Base-by-base conservation (phyloP, 2,329 filamentous ascomycete species). In the Acarospora socialis region DNA sequence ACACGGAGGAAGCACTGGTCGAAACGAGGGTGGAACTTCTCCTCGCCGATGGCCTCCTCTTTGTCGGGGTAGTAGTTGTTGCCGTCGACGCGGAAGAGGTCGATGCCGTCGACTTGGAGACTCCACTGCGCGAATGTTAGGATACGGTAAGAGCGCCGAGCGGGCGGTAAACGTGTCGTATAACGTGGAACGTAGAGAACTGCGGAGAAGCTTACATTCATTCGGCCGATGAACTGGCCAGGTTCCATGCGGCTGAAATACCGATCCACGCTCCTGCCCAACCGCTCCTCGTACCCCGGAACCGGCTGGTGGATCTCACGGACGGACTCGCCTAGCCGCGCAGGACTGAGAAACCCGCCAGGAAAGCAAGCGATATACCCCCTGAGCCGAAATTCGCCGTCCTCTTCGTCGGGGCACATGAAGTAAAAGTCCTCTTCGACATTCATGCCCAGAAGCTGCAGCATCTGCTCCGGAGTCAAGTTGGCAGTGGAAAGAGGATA, bases 371-470 rank as follows among this genome's bases (percentile, higher is more conserved):
- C 25, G 13, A 29, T 23, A 19, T 32, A 40, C 3, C 21, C 37
- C 23, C 33, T 28, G 16, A 37, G 35, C n/a, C 28, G 24, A 17
- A 34, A 40, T 12, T 32, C 37, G 21, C 21, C 23, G n/a, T n/a
- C n/a, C 5, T 25, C 17, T 8, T 21, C 28, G 19, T 32, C 28
- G 5, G 37, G 37, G 16, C 38, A 26, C 37, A 39, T 37, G 10
- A 39, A 20, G 20, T 36, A 37, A 31, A 39, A 36, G 18, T 39
- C 37, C 20, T 39, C 37, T 14, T 39, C 34, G 7, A 39, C 26
- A 12, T 39, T 39, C 12, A 33, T 30, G 14, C 20, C 33, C 10
- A 39, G 19, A 13, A 31, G 17, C n/a, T 20, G 14, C 9, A 39
- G 30, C 34, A 39, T 37, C 15, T 18, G 12, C 18, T 18, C 10